Percentiles rank a stretch among this genome's conserved stretches.
These are phyloP conservation scores for Mucor racemosus DNA, from an alignment of 371 early-diverging fungal species.

Conservation along the genomic window DNA sequence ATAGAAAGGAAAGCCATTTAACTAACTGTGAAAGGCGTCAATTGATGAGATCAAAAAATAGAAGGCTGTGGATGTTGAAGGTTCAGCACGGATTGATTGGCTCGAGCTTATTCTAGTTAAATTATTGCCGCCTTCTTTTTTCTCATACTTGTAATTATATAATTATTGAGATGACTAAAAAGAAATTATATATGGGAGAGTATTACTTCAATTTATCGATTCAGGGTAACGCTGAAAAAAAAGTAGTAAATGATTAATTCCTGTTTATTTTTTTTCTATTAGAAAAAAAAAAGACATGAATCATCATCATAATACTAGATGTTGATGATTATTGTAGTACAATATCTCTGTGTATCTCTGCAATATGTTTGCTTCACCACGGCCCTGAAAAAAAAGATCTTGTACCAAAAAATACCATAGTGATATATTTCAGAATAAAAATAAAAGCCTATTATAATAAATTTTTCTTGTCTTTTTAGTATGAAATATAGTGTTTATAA, in stretches of 20 bases:
- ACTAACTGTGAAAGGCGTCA: not conserved
- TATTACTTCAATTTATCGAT: not conserved
- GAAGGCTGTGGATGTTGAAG: not conserved
- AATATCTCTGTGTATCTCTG: not conserved
- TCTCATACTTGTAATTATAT: not conserved
- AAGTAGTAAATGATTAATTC: not conserved
- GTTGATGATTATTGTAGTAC: not conserved
- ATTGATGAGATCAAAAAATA: slow-evolving; percentile 20
- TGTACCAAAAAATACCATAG: not conserved
- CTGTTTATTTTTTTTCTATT: too few species aligned
- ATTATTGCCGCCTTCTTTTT: not conserved
- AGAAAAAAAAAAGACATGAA: too few species aligned
- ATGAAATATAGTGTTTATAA: too few species aligned
- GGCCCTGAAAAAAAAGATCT: not conserved
- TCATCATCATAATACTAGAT: too few species aligned
- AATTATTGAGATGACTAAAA: slow-evolving; percentile 1
- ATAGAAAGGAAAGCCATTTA: slow-evolving; percentile 1
- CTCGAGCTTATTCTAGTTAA: not conserved
- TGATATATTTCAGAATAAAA: not conserved
- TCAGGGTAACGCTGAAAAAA: not conserved
- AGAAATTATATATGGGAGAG: not conserved
- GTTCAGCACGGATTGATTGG: slow-evolving; percentile 7
- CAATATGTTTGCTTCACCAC: too few species aligned
- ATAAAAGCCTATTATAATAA: too few species aligned
- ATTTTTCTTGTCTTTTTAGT: too few species aligned